Conservation (phyloP, 2,329 filamentous ascomycete genomes). For the Pseudophaeomoniella oleicola region DNA sequence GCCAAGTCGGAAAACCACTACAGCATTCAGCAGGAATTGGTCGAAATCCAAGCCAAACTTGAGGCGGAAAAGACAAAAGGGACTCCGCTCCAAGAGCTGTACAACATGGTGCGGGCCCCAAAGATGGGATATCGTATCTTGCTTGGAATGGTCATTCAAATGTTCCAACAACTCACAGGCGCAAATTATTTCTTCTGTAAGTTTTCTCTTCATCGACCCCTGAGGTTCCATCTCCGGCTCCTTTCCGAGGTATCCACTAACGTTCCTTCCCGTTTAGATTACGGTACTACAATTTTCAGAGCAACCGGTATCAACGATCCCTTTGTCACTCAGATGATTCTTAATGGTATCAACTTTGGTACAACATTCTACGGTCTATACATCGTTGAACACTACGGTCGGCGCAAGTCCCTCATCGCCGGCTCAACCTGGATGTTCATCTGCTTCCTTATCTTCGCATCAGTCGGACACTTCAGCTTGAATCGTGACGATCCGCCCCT, state of each 20-base stretch:
- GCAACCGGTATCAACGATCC: conserved; percentile 52
- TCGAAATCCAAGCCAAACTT: conserved; percentile 41
- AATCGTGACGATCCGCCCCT: conserved; percentile 23
- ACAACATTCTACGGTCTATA: conserved; percentile 53
- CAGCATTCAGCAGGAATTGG: conserved; percentile 35
- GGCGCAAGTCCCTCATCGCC: conserved; percentile 51
- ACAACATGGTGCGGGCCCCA: conserved; percentile 24
- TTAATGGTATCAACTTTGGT: conserved; percentile 52
- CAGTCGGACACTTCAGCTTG: conserved; percentile 36
- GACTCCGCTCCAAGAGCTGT: conserved; percentile 14
- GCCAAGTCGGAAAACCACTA: conserved; percentile 33
- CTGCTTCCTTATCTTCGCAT: conserved; percentile 51
- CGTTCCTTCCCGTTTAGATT: conserved; percentile 40
- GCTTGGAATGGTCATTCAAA: conserved; percentile 26
- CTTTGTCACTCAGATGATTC: conserved; percentile 53
- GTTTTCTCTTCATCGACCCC: conserved; percentile 14
- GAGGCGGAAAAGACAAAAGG: conserved; percentile 34
- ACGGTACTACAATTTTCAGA: conserved; percentile 50
- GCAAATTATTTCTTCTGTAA: conserved; percentile 26
- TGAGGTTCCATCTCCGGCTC: background rate
- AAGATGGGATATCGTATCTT: conserved; percentile 26
- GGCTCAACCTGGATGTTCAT: conserved; percentile 54
- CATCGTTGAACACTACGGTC: conserved; percentile 52
- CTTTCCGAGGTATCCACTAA: too few relatives aligned
- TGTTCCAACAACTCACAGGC: conserved; percentile 29